These are phyloP conservation scores for Plectosphaerella sp. DNA, from an alignment of 2,329 filamentous ascomycete genomes.

Conservation along the genomic window DNA sequence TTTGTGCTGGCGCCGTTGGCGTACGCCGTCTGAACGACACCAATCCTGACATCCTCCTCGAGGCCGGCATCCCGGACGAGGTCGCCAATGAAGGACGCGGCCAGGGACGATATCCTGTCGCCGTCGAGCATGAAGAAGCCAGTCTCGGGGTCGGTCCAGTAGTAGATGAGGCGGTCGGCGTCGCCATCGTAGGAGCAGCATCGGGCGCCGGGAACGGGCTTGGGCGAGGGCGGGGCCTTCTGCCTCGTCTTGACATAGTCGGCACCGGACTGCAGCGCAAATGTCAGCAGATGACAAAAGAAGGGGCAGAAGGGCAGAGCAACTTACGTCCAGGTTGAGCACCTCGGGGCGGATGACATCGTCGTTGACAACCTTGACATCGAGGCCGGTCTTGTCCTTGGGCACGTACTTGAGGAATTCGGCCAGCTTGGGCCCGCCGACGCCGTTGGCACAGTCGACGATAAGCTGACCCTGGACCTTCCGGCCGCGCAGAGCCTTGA, in stretches of 20 bases:
- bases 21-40: slow-evolving; percentile 95
- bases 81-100: slow-evolving; percentile 89
- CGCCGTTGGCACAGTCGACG: slow-evolving; percentile 95
- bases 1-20: slow-evolving; percentile 93
- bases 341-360: slow-evolving; percentile 86
- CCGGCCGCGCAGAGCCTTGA: slow-evolving; percentile 72
- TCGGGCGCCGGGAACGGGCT: slow-evolving; percentile 69
- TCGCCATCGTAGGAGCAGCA: slow-evolving; percentile 93
- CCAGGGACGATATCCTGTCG: slow-evolving; percentile 92
- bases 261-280: slow-evolving; percentile 69
- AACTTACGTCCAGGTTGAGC: slow-evolving; percentile 77
- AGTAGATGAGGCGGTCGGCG: slow-evolving; percentile 92
- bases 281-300: slow-evolving; percentile 1
- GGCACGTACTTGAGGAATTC: slow-evolving; percentile 84
- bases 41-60: slow-evolving; percentile 76
- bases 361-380: slow-evolving; percentile 88
- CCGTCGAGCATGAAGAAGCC: slow-evolving; percentile 92
- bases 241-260: slow-evolving; percentile 98
- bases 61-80: slow-evolving; percentile 78
- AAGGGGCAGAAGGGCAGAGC: neutral
- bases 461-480: slow-evolving; percentile 71
- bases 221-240: slow-evolving; percentile 77
- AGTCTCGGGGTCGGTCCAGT: slow-evolving; percentile 78
- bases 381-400: slow-evolving; percentile 62
- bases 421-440: slow-evolving; percentile 84